phyloP scores from a whole-genome alignment of 208 protist genomes.

The Acanthamoeba royreba region DNA sequence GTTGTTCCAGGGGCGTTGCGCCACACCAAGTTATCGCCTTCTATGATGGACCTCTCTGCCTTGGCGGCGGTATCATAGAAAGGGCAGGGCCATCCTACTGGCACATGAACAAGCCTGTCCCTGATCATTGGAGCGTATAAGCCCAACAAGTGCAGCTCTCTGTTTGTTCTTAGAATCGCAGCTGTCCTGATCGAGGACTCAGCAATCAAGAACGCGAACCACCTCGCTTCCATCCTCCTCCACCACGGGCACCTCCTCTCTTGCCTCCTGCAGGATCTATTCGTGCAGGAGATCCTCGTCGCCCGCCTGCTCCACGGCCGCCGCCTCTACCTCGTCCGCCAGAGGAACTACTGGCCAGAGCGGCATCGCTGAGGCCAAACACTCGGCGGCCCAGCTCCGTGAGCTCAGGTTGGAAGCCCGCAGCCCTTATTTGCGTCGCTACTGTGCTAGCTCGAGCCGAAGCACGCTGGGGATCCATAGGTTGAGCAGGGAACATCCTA shows the following conservation, averaged over 20 bases:
- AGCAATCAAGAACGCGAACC: no score
- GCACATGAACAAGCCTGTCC: background rate
- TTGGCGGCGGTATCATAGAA: background rate
- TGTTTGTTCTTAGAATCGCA: no score
- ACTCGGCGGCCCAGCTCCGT: background rate
- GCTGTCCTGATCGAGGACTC: no score
- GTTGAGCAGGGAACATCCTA: background rate
- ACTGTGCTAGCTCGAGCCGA: background rate
- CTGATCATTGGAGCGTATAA: no score
- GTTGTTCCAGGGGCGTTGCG: background rate
- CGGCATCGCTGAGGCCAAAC: background rate
- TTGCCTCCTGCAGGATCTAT: background rate
- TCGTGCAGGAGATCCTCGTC: background rate
- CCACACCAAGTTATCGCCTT: background rate
- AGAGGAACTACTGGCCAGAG: background rate
- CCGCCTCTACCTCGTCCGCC: background rate
- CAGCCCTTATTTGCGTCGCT: background rate
- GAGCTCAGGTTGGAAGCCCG: background rate
- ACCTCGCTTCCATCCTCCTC: background rate
- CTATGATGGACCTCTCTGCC: background rate
- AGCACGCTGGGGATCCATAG: background rate
- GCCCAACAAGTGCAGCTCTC: no score
- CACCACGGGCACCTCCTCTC: no score
- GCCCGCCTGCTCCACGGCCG: background rate
- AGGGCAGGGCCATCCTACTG: background rate